Evolutionary conservation across 805 yeast genomes (phyloP), one percentile per base, ranked within the genome.

Genomic region (Clavispora carvajalis): DNA sequence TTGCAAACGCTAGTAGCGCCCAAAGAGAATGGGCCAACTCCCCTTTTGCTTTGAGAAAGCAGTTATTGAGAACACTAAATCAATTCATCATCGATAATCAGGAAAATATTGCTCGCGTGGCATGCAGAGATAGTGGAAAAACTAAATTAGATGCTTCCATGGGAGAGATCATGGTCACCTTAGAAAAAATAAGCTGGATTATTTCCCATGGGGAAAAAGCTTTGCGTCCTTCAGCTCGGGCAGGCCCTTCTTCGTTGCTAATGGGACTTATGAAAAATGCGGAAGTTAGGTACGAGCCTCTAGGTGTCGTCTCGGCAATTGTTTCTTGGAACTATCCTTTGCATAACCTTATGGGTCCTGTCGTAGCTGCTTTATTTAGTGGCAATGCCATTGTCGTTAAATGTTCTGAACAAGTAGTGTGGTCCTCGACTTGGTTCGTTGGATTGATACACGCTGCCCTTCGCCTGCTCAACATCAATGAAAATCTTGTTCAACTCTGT

Each of bases 271-370:
- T 91, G 71, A 93, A 93, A 60, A 83, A 83, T 40, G 98, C 96
- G 4, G 93, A 91, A 62, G 91, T 93, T 13, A 73, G 95, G 47
- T 93, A 93, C 60, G 95, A 90, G 60, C 98, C 99, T 1, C 63
- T 91, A 40, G 93, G 93, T 6, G 85, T 82, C 11, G 91, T 91
- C 19, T 76, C 95, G 7, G 95, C 98, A 0, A 70, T 93, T 45
- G 87, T 93, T 1, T 86, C 96, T 3, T 93, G 99, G 99, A 93
- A 93, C 58, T 93, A 93, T 59, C 99, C 99, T 0, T 82, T 93
- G 62, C 99, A 93, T 60, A 93, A 93, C 61, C 67, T 90, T 38
- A 65, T 93, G 72, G 97, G 97, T 3, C 99, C 99, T 1, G 72
- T 93, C 2, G 80, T 90, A 41, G 95, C 98, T 2, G 78, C 91